Conservation (phyloP, 331 rosid species). For the Malus hybrid region DNA sequence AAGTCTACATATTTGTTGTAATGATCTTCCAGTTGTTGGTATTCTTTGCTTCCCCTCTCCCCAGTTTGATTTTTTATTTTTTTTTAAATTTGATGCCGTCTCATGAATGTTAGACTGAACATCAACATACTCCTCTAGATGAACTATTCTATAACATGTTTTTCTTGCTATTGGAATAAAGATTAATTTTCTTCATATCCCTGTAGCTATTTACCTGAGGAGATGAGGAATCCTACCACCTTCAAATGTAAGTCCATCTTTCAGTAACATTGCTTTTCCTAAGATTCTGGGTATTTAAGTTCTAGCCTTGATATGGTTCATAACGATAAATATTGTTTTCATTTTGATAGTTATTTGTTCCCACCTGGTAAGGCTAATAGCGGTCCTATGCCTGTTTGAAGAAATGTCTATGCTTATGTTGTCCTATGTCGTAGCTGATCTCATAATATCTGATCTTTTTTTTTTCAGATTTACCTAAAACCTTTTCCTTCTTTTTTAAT, state of each 20-base stretch:
- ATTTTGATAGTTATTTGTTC: background rate
- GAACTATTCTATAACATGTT: background rate
- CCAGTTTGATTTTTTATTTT: background rate
- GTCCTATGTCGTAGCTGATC: background rate
- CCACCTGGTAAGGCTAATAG: background rate
- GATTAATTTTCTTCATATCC: conserved; percentile 9
- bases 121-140: background rate
- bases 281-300: background rate
- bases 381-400: background rate
- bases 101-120: background rate
- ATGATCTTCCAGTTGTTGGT: background rate
- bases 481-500: background rate
- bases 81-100: background rate
- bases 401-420: background rate
- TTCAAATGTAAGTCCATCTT: conserved; percentile 69
- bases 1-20: background rate
- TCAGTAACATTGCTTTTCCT: background rate
- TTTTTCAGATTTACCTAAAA: background rate
- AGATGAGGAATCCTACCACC: conserved; percentile 89
- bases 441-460: background rate
- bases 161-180: conserved; percentile 1
- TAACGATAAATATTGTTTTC: background rate
- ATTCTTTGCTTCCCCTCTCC: too few relatives aligned
- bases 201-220: conserved; percentile 93
- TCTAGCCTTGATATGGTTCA: background rate